phyloP scores from a whole-genome alignment of 805 yeast genomes.

The Lachancea kluyveri region DNA sequence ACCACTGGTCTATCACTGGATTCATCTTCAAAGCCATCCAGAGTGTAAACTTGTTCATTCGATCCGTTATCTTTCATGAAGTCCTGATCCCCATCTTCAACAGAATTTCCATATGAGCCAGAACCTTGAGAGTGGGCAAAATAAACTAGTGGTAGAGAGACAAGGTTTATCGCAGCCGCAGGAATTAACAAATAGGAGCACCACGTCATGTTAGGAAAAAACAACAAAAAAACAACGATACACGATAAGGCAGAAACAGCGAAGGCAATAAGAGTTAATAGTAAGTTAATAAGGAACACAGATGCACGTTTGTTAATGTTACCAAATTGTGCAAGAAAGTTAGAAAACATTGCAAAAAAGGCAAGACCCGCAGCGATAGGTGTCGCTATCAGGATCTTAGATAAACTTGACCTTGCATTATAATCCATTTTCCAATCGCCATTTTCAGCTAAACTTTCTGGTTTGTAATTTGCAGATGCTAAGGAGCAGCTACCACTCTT shows the following conservation, averaged over 20 bases:
- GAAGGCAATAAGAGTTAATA: conserved; percentile 45
- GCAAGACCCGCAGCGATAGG: conserved; percentile 67
- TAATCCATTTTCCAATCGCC: conserved; percentile 45
- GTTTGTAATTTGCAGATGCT: conserved; percentile 42
- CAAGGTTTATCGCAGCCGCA: conserved; percentile 50
- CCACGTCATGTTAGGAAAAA: conserved; percentile 64
- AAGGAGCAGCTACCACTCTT: conserved; percentile 33
- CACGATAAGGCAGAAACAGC: conserved; percentile 48
- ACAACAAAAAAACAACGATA: conserved; percentile 49
- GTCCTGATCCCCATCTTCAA: conserved; percentile 20
- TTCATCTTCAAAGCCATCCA: conserved; percentile 3
- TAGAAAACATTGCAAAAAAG: conserved; percentile 38
- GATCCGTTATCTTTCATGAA: not conserved
- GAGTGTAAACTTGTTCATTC: conserved; percentile 1
- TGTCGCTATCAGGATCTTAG: conserved; percentile 48
- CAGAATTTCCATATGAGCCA: conserved; percentile 2
- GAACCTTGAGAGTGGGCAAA: conserved; percentile 29
- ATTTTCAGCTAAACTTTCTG: conserved; percentile 25
- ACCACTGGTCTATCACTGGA: conserved; percentile 3
- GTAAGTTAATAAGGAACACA: conserved; percentile 38
- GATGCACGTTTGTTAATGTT: conserved; percentile 14
- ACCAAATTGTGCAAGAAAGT: conserved; percentile 24
- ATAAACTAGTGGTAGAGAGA: conserved; percentile 45
- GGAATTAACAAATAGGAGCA: conserved; percentile 68
- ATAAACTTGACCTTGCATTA: conserved; percentile 44